These are phyloP conservation scores for Chrysosporium keratinophilum DNA, from an alignment of 2,329 filamentous ascomycete species.

Conservation along the genomic window DNA sequence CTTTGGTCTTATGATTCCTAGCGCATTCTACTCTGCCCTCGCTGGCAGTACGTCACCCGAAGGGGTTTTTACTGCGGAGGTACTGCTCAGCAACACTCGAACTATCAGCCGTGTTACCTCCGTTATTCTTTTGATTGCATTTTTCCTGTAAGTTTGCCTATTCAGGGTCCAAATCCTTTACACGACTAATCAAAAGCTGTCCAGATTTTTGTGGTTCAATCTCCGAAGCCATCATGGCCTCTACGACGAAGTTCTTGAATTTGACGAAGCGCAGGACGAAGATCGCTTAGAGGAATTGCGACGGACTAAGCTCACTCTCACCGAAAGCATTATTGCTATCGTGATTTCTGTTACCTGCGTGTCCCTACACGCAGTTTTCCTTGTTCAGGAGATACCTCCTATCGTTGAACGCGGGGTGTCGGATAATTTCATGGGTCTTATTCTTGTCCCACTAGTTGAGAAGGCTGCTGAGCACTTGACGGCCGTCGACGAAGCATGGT, in stretches of 20 bases:
- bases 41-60: conserved; percentile 35
- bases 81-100: conserved; percentile 46
- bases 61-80: conserved; percentile 25
- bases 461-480: conserved; percentile 80
- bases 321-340: conserved; percentile 55
- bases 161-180: neutral
- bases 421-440: conserved; percentile 57
- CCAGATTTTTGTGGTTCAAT: conserved; percentile 56
- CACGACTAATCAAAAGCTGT: neutral
- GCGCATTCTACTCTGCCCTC: conserved; percentile 39
- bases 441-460: conserved; percentile 69
- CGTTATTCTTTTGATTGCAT: conserved; percentile 60
- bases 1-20: conserved; percentile 40
- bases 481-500: conserved; percentile 74
- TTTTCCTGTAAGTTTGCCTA: conserved; percentile 44
- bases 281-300: conserved; percentile 51
- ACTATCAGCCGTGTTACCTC: conserved; percentile 61
- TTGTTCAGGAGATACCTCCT: conserved; percentile 61
- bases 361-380: conserved; percentile 59
- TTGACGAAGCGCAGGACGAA: conserved; percentile 57
- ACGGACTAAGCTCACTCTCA: conserved; percentile 62
- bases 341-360: conserved; percentile 56
- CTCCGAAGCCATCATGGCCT: conserved; percentile 66
- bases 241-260: conserved; percentile 62
- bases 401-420: conserved; percentile 47